Evolutionary conservation across 2,329 filamentous ascomycete species (phyloP).

Genomic region (Cladosporium phlei): DNA sequence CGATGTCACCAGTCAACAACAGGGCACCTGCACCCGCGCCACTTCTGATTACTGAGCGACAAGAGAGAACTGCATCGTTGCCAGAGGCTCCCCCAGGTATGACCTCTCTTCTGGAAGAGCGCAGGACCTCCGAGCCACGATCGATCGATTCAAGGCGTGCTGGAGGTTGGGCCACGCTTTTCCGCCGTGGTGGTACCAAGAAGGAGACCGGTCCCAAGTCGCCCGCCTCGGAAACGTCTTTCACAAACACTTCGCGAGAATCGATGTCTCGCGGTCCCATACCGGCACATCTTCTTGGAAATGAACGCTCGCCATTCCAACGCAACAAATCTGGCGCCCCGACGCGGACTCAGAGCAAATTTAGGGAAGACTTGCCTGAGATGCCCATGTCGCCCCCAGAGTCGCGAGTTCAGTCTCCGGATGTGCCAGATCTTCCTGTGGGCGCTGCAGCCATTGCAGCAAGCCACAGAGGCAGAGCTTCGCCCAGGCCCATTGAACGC

Average conservation of each 20-base stretch:
- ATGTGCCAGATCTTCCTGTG: conserved; percentile 47
- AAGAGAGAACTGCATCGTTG: conserved; percentile 18
- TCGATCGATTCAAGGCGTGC: conserved; percentile 32
- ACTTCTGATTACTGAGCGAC: conserved; percentile 10
- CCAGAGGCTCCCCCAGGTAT: conserved; percentile 31
- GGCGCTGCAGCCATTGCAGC: conserved; percentile 34
- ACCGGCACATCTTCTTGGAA: conserved; percentile 45
- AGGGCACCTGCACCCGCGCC: conserved; percentile 13
- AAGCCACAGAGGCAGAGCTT: neutral
- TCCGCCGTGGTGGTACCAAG: conserved; percentile 55
- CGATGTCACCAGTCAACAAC: conserved; percentile 29
- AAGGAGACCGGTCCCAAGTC: conserved; percentile 48
- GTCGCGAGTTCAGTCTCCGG: conserved; percentile 74
- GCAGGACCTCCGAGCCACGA: conserved; percentile 41
- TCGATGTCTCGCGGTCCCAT: conserved; percentile 63
- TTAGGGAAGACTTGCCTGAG: conserved; percentile 87
- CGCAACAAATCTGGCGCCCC: conserved; percentile 55
- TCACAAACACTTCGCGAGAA: conserved; percentile 85
- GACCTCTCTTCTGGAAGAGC: conserved; percentile 17
- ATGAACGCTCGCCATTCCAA: conserved; percentile 32
- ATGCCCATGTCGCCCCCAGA: conserved; percentile 79
- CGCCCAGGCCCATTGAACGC: conserved; percentile 2
- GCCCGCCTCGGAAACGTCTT: conserved; percentile 62
- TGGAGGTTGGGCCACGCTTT: conserved; percentile 65
- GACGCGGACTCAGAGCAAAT: conserved; percentile 81